These are phyloP conservation scores for Solanum sejunctum DNA, from an alignment of 257 asterid genomes.

Conservation along the genomic window DNA sequence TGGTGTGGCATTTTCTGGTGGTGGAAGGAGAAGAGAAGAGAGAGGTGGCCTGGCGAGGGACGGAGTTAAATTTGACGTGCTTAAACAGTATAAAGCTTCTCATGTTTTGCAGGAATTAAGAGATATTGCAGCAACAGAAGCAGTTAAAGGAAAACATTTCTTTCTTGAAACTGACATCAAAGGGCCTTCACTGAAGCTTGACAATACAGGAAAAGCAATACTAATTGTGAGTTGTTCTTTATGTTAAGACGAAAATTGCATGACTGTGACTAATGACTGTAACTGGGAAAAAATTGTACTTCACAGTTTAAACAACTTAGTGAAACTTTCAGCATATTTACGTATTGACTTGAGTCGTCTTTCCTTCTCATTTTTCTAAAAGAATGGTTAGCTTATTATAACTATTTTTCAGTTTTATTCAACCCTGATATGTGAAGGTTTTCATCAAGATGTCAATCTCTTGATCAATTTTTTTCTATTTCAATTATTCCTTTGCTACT, in stretches of 20 bases:
- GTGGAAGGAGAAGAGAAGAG: no score
- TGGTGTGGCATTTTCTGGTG: no score
- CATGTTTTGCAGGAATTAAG: slow-evolving; percentile 47
- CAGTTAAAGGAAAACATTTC: slow-evolving; percentile 76
- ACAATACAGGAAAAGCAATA: slow-evolving; percentile 86
- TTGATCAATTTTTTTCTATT: not conserved
- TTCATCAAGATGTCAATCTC: not conserved
- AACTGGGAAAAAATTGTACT: not conserved
- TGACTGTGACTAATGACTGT: not conserved
- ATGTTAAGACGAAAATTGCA: not conserved
- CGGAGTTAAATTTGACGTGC: not conserved
- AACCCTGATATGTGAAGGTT: not conserved
- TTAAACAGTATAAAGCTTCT: not conserved
- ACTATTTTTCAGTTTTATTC: not conserved
- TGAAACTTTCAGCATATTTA: not conserved
- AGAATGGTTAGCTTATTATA: not conserved
- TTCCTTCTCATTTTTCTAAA: not conserved
- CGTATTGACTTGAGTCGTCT: not conserved
- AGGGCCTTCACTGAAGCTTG: slow-evolving; percentile 83
- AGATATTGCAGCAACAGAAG: slow-evolving; percentile 53
- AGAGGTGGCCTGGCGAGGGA: no score
- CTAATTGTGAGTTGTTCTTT: slow-evolving; percentile 51
- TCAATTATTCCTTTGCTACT: not conserved
- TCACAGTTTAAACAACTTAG: not conserved
- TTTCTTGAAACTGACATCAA: slow-evolving; percentile 80